A percentile compares a stretch with the other conserved stretches of the same genome.
These are phyloP conservation scores for Zychaea mexicana DNA, from an alignment of 371 early-diverging fungal species.

Conservation along the genomic window DNA sequence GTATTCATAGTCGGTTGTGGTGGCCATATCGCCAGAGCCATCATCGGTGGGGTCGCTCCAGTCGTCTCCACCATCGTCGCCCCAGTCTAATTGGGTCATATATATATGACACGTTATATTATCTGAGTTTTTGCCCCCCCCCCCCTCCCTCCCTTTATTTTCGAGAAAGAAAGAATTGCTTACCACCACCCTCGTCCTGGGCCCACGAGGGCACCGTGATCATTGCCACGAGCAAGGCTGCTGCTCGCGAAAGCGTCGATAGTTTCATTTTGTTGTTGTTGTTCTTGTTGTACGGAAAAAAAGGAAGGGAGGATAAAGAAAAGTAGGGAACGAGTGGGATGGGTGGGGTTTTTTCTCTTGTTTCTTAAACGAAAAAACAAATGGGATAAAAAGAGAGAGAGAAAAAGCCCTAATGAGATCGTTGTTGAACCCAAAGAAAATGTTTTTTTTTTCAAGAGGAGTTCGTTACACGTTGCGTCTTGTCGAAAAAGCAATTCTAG, in stretches of 20 bases:
- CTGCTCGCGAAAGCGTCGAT: background rate
- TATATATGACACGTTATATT: no score
- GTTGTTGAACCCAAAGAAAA: background rate
- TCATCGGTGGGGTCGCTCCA: background rate
- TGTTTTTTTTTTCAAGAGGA: constrained; percentile 2
- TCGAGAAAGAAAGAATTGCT: no score
- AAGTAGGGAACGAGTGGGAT: background rate
- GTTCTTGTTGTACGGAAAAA: background rate
- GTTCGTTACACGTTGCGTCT: background rate
- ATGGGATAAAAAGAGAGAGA: background rate
- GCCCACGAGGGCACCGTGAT: background rate
- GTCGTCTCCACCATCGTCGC: no score
- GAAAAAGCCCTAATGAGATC: background rate
- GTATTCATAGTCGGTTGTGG: no score
- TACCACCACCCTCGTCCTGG: background rate
- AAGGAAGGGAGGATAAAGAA: background rate
- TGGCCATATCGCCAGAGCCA: no score
- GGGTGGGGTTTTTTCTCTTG: background rate
- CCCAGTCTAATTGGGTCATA: no score
- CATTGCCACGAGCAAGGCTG: background rate
- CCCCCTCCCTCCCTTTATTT: no score
- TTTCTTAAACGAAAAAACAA: background rate
- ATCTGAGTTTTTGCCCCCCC: background rate
- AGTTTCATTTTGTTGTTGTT: background rate
- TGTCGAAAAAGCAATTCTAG: background rate